Evolutionary conservation across 2,329 filamentous ascomycete species (phyloP).

Genomic region (Diaporthe sp.): DNA sequence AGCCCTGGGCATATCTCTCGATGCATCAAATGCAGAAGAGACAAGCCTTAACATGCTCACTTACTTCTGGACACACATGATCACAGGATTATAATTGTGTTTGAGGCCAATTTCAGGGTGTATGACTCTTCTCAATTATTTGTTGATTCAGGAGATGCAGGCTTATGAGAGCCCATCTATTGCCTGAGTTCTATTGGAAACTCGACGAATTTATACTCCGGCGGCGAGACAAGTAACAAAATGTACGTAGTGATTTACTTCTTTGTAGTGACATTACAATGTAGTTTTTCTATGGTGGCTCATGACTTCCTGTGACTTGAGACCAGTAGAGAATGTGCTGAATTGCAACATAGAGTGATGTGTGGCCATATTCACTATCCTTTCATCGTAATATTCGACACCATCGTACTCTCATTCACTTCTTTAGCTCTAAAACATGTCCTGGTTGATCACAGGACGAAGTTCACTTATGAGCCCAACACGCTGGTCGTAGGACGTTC

Average conservation of each 20-base stretch:
- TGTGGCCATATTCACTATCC: background rate
- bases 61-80: background rate
- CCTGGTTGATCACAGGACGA: background rate
- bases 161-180: background rate
- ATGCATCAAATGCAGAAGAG: background rate
- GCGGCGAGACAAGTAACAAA: background rate
- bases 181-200: background rate
- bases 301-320: background rate
- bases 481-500: background rate
- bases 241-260: background rate
- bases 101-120: background rate
- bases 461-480: background rate
- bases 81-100: background rate
- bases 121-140: background rate
- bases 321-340: background rate
- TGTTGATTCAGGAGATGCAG: background rate
- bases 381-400: background rate
- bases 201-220: background rate
- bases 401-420: background rate
- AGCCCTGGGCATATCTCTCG: too few species aligned
- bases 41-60: background rate
- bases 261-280: background rate
- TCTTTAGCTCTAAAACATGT: background rate
- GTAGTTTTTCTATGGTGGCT: background rate
- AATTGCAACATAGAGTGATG: background rate